Percentiles rank a stretch among this genome's conserved stretches.
Conservation (phyloP, 306 rosid species). For the peach (Prunus persica) region DNA sequence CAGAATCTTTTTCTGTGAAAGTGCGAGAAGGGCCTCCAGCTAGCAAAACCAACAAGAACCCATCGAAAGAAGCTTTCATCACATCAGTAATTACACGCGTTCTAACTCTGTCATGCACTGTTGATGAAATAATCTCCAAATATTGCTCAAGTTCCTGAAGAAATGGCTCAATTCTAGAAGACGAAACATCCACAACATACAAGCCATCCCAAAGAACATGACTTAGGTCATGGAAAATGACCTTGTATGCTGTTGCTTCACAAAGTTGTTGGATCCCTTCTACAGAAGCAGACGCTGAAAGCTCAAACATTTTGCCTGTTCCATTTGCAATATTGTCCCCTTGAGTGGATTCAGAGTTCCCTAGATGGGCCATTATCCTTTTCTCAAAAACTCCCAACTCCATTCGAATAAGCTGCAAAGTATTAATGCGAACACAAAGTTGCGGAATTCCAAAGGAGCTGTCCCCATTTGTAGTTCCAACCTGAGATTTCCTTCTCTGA, state of each 20-base stretch:
- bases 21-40: constrained; percentile 93
- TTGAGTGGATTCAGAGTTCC: constrained; percentile 39
- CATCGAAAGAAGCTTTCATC: constrained; percentile 87
- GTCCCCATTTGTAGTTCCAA: constrained; percentile 48
- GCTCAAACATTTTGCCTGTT: constrained; percentile 59
- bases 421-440: constrained; percentile 76
- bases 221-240: constrained; percentile 61
- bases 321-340: constrained; percentile 37
- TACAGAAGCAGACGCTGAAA: constrained; percentile 52
- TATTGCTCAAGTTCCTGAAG: constrained; percentile 82
- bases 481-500: constrained; percentile 59
- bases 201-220: constrained; percentile 80
- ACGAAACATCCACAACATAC: constrained; percentile 61
- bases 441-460: constrained; percentile 58
- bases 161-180: constrained; percentile 71
- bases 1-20: constrained; percentile 62
- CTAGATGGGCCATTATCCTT: constrained; percentile 59
- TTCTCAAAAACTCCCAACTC: constrained; percentile 70
- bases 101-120: constrained; percentile 83
- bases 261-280: constrained; percentile 83
- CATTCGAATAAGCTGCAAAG: constrained; percentile 75
- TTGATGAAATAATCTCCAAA: constrained; percentile 78
- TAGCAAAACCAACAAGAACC: constrained; percentile 71
- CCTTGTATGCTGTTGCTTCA: constrained; percentile 67
- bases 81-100: constrained; percentile 80